These are phyloP conservation scores for Lichtheimia corymbifera DNA, from an alignment of 371 early-diverging fungal genomes.

Conservation along the genomic window DNA sequence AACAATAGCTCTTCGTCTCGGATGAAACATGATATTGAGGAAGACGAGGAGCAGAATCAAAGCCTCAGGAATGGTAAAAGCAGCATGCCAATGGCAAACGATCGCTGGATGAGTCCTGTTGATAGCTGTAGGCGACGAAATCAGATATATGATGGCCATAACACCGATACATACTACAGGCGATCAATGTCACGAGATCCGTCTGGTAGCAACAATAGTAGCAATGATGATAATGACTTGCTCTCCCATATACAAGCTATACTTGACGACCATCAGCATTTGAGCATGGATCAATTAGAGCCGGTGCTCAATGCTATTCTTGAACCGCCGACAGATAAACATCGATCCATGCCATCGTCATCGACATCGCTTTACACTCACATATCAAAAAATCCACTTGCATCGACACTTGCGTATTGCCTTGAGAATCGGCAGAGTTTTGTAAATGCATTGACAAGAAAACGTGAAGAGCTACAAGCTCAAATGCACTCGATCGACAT, in stretches of 20 bases:
- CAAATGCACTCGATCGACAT: slow-evolving; percentile 4
- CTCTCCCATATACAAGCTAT: too few species aligned
- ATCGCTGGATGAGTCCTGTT: too few species aligned
- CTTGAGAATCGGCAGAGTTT: slow-evolving; percentile 24
- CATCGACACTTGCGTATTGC: slow-evolving; percentile 12
- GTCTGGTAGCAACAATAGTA: too few species aligned
- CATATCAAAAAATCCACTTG: background rate
- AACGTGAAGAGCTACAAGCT: slow-evolving; percentile 27
- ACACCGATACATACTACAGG: too few species aligned
- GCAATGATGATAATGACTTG: too few species aligned
- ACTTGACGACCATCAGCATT: too few species aligned
- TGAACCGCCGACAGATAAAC: background rate
- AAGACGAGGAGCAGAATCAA: background rate
- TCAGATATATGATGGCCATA: background rate
- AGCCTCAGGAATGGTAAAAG: too few species aligned
- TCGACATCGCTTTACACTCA: background rate
- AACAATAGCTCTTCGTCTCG: too few species aligned
- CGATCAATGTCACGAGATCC: too few species aligned
- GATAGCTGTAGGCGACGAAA: background rate
- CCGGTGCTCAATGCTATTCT: too few species aligned
- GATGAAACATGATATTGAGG: background rate
- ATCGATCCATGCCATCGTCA: background rate
- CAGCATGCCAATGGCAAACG: too few species aligned
- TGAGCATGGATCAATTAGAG: too few species aligned
- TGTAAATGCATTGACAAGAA: slow-evolving; percentile 18